Percentiles rank a stretch among this genome's conserved stretches.
Evolutionary conservation across 495 filamentous ascomycete genomes (phyloP).

Genomic region (Copromyces sp.): DNA sequence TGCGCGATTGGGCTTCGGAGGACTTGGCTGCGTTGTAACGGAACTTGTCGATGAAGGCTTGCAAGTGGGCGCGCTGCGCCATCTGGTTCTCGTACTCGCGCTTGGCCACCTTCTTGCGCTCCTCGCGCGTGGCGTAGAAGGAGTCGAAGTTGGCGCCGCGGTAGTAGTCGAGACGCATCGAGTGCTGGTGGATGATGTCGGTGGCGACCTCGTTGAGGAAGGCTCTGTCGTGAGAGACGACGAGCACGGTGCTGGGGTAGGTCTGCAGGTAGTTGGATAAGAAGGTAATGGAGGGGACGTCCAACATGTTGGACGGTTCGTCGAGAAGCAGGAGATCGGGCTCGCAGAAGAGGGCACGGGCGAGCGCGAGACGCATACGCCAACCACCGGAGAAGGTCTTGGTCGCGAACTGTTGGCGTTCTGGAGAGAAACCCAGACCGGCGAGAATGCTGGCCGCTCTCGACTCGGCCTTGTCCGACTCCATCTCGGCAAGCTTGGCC

Average conservation of each 20-base stretch:
- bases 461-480: slow-evolving; percentile 95
- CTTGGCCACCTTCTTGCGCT: slow-evolving; percentile 91
- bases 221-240: slow-evolving; percentile 97
- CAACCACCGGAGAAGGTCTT: slow-evolving; percentile 99
- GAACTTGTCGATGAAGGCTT: slow-evolving; percentile 98
- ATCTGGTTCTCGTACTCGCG: slow-evolving; percentile 99
- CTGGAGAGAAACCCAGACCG: slow-evolving; percentile 90
- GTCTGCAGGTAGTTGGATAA: slow-evolving; percentile 88
- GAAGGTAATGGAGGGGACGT: slow-evolving; percentile 99
- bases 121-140: slow-evolving; percentile 96
- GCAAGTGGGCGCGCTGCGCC: slow-evolving; percentile 79
- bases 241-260: slow-evolving; percentile 90
- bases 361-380: slow-evolving; percentile 95
- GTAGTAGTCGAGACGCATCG: slow-evolving; percentile 95
- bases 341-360: slow-evolving; percentile 95
- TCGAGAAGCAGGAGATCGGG: slow-evolving; percentile 93
- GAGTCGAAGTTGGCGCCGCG: slow-evolving; percentile 95
- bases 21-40: slow-evolving; percentile 99
- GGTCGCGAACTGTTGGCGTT: slow-evolving; percentile 85
- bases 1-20: slow-evolving; percentile 92
- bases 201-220: slow-evolving; percentile 99
- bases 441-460: slow-evolving; percentile 92
- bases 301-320: slow-evolving; percentile 99
- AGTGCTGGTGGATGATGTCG: slow-evolving; percentile 98
- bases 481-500: slow-evolving; percentile 92